Evolutionary conservation across 2,329 filamentous ascomycete genomes (phyloP), one percentile per base, ranked within the genome.

Genomic region (Gaeumannomyces sp.): DNA sequence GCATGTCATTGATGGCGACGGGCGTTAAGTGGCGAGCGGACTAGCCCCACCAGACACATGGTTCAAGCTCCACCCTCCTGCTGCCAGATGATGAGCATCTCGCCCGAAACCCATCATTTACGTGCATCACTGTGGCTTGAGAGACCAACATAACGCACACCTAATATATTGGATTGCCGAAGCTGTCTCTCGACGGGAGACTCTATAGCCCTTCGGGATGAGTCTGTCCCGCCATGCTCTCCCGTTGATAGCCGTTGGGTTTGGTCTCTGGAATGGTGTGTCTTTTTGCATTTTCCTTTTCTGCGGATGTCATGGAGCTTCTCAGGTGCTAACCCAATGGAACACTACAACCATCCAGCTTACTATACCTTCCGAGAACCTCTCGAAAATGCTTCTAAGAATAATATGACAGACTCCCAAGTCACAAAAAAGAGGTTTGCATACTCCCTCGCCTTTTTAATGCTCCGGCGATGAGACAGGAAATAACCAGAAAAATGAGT

Each of bases 201-300:
- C 45, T 53, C 10, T 14, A 6, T 53, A 53, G 61, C 58, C 66
- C 67, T 56, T 64, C 56, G 59, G 35, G 25, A 62, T 14, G 35
- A 19, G 50, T 33, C 28, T 61, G 5, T 22, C 73, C 45, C 45
- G 45, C 45, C 45, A 53, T 53, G 45, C 22, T n/a, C 45, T 53
- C 45, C 45, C 45, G 10, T 66, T 70, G 50, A 57, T 76, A n/a
- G 74, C 74, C 8, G 63, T 75, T 27, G 65, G 70, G 10, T 70
- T 72, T 65, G 74, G 74, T 33, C 65, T 76, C 53, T 70, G 56
- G n/a, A 76, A 74, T 64, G 74, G 74, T 76, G 72, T 27, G 67
- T 25, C 3, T 3, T 56, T 57, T 13, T 13, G 19, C 19, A n/a
- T 4, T 14, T 25, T 14, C 28, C 22, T 58, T 16, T 58, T n/a